phyloP scores from a whole-genome alignment of 2,329 filamentous ascomycete genomes.

The Ophiosphaerella narmari region DNA sequence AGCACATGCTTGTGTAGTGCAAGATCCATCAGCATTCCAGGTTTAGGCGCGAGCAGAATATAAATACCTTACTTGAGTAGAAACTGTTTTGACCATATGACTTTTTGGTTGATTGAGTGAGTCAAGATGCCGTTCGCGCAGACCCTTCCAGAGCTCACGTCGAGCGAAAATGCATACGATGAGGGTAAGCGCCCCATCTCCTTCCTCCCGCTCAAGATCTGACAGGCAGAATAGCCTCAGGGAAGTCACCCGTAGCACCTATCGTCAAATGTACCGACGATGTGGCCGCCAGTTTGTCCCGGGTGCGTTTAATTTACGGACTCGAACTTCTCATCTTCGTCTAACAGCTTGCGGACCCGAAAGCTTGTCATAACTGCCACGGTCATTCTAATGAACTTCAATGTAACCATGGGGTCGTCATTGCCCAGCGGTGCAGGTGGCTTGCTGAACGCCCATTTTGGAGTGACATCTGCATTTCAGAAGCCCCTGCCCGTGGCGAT shows the following conservation, averaged over 20 bases:
- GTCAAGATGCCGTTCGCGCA: background rate
- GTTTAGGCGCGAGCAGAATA: background rate
- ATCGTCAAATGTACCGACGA: background rate
- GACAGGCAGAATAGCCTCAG: background rate
- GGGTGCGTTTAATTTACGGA: background rate
- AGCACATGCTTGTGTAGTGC: background rate
- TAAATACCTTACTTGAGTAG: background rate
- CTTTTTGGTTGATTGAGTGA: background rate
- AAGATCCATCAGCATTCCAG: background rate
- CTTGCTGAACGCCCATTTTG: background rate
- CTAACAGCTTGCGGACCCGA: background rate
- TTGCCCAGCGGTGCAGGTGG: background rate
- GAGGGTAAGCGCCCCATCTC: background rate
- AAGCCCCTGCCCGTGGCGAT: background rate
- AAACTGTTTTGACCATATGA: background rate
- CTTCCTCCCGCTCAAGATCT: background rate
- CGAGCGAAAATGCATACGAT: background rate
- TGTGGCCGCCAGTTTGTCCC: background rate
- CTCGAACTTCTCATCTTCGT: background rate
- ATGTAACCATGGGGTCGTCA: background rate
- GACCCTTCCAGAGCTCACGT: background rate
- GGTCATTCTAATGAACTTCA: constrained; percentile 1
- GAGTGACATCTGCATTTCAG: background rate
- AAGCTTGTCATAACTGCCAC: background rate
- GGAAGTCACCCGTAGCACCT: background rate